Evolutionary conservation across 1,284 basidiomycete genomes (phyloP).

Genomic region (Chalciporus sp.): DNA sequence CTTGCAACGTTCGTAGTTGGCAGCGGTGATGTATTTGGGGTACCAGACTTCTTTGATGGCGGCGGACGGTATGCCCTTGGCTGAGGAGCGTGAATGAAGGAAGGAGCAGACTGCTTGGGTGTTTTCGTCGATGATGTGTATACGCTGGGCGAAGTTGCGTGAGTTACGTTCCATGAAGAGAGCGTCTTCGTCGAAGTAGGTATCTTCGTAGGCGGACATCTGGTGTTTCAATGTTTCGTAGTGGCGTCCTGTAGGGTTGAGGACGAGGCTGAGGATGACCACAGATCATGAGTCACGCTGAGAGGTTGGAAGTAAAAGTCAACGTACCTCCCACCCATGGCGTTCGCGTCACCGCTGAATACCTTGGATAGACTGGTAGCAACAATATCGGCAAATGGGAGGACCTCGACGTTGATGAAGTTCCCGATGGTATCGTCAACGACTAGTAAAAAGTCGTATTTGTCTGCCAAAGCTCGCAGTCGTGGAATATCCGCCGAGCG

Average conservation of each 20-base stretch:
- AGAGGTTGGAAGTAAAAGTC: background rate
- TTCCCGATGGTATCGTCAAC: conserved; percentile 98
- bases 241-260: conserved; percentile 80
- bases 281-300: background rate
- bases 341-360: conserved; percentile 94
- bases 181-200: conserved; percentile 90
- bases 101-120: conserved; percentile 82
- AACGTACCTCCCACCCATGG: conserved; percentile 93
- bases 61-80: conserved; percentile 34
- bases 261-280: conserved; percentile 55
- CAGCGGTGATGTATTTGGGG: conserved; percentile 79
- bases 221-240: conserved; percentile 67
- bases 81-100: conserved; percentile 63
- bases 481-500: conserved; percentile 82
- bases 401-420: conserved; percentile 93
- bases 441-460: conserved; percentile 87
- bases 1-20: conserved; percentile 75
- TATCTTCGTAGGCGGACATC: conserved; percentile 81
- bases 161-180: conserved; percentile 98
- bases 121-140: conserved; percentile 82
- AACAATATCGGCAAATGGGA: conserved; percentile 91
- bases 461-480: conserved; percentile 82
- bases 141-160: conserved; percentile 83
- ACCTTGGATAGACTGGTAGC: conserved; percentile 94
- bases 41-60: conserved; percentile 86